Evolutionary conservation across 768 basidiomycete species (phyloP).

Genomic region (Coprinellus aureogranulatus): DNA sequence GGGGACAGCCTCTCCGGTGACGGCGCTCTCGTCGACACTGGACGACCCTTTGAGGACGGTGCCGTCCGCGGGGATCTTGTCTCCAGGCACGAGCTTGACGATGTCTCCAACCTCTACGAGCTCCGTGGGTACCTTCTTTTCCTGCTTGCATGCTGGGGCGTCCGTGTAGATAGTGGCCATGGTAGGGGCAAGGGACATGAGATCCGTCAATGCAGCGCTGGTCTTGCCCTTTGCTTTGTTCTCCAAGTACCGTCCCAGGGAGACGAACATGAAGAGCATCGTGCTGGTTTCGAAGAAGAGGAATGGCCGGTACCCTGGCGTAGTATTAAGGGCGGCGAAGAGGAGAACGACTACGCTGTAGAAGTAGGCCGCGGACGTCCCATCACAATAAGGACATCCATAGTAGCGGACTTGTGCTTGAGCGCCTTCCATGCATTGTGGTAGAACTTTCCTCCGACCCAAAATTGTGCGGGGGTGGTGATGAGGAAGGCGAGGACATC

Average conservation of each 20-base stretch:
- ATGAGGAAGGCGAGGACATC: slow-evolving; percentile 74
- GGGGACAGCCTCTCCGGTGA: slow-evolving; percentile 92
- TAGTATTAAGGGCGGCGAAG: slow-evolving; percentile 58
- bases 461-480: slow-evolving; percentile 91
- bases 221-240: slow-evolving; percentile 97
- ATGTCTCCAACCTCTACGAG: slow-evolving; percentile 92
- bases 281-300: slow-evolving; percentile 99
- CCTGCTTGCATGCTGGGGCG: slow-evolving; percentile 70
- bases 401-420: slow-evolving; percentile 86
- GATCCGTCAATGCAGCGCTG: slow-evolving; percentile 91
- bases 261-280: slow-evolving; percentile 97
- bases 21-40: slow-evolving; percentile 91
- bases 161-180: slow-evolving; percentile 97
- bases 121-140: slow-evolving; percentile 91
- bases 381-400: slow-evolving; percentile 96
- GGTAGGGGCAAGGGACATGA: slow-evolving; percentile 92
- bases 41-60: slow-evolving; percentile 84
- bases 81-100: slow-evolving; percentile 92
- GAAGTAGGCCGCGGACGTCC: slow-evolving; percentile 93
- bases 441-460: slow-evolving; percentile 87
- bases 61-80: slow-evolving; percentile 95
- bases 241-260: slow-evolving; percentile 91
- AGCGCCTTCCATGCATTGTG: slow-evolving; percentile 87
- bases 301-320: slow-evolving; percentile 72
- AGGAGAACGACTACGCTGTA: slow-evolving; percentile 80